phyloP scores from a whole-genome alignment of 1,284 basidiomycete species.

The Sanghuangporus sanghuang region DNA sequence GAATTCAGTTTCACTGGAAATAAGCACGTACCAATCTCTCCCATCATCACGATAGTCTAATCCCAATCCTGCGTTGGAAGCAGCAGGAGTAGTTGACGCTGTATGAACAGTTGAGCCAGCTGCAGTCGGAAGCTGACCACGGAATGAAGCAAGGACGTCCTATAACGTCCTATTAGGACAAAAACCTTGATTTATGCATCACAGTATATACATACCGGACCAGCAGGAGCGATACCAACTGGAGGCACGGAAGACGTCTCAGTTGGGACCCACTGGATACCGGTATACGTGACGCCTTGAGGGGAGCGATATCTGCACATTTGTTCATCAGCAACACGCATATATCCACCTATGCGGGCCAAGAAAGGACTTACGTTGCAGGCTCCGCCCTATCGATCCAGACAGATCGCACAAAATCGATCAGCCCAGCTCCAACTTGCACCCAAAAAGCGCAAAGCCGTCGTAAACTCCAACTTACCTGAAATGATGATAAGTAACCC shows the following conservation, averaged over 20 bases:
- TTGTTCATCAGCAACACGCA: neutral
- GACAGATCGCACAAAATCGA: neutral
- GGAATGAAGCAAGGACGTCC: conserved; percentile 19
- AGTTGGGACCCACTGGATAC: conserved; percentile 72
- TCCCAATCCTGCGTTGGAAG: neutral
- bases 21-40: conserved; percentile 44
- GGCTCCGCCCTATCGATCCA: conserved; percentile 10
- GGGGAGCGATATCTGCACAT: conserved; percentile 60
- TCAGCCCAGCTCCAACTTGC: neutral
- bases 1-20: neutral
- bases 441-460: neutral
- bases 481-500: conserved; percentile 18
- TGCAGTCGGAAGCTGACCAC: conserved; percentile 15
- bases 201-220: conserved; percentile 8
- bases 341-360: neutral
- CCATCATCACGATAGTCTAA: conserved; percentile 18
- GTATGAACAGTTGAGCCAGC: neutral
- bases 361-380: conserved; percentile 7
- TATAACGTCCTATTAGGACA: neutral
- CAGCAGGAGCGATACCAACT: conserved; percentile 13
- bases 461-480: conserved; percentile 7
- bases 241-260: conserved; percentile 35
- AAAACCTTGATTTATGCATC: neutral
- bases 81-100: neutral
- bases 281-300: conserved; percentile 51